Conservation (phyloP, 2,329 filamentous ascomycete species). For the Epichloe sibirici region DNA sequence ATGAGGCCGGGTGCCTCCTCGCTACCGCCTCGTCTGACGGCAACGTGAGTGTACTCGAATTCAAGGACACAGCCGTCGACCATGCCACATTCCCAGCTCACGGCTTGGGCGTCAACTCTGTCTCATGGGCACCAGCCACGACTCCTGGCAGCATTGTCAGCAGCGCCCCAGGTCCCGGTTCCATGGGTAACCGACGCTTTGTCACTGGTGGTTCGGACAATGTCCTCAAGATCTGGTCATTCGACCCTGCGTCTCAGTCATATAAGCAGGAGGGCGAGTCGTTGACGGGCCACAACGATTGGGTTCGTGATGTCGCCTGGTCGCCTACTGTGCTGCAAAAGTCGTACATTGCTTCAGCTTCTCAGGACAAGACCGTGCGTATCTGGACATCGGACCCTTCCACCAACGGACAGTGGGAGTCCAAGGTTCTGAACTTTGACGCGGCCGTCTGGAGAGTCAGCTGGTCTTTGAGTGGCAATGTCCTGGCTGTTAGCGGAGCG, state of each 20-base stretch:
- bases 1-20: conserved; percentile 87
- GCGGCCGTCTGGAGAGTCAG: conserved; percentile 89
- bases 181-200: conserved; percentile 62
- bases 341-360: conserved; percentile 90
- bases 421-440: conserved; percentile 78
- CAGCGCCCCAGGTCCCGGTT: conserved; percentile 47
- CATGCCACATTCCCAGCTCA: conserved; percentile 85
- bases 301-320: conserved; percentile 97
- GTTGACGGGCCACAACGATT: conserved; percentile 77
- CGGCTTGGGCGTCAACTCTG: conserved; percentile 87
- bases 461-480: conserved; percentile 96
- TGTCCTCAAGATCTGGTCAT: conserved; percentile 85
- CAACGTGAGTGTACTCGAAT: conserved; percentile 86
- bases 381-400: conserved; percentile 76
- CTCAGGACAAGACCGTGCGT: conserved; percentile 91
- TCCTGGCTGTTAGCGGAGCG: conserved; percentile 81
- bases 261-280: conserved; percentile 52
- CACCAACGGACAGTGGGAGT: conserved; percentile 63
- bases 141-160: conserved; percentile 75
- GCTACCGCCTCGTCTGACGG: conserved; percentile 92
- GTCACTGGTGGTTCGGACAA: conserved; percentile 95
- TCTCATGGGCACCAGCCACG: conserved; percentile 85
- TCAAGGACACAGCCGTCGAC: conserved; percentile 90
- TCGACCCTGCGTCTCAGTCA: conserved; percentile 47
- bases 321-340: conserved; percentile 89